Conservation (phyloP, 306 rosid species). For the Dalbergia cultrata region DNA sequence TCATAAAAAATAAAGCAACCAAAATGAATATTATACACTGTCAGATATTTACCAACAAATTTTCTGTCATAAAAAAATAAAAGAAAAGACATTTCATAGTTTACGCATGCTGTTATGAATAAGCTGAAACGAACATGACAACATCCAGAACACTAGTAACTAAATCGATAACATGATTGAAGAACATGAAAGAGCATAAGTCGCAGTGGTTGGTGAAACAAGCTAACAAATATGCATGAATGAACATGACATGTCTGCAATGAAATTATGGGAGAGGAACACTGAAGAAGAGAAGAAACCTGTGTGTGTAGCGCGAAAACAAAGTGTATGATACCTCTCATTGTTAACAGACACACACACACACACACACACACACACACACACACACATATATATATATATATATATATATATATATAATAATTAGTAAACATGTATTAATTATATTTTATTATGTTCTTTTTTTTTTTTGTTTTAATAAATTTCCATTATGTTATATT, state of each 20-base stretch:
- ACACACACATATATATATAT: no score
- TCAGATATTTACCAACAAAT: not conserved
- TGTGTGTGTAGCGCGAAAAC: constrained; percentile 51
- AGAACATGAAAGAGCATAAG: constrained; percentile 1
- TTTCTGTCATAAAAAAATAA: not conserved
- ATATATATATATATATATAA: not conserved
- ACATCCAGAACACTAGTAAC: not conserved
- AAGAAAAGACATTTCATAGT: no score
- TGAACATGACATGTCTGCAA: not conserved
- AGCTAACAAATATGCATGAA: not conserved
- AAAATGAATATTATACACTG: not conserved
- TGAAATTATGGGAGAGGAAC: not conserved
- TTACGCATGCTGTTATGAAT: not conserved
- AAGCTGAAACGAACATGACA: not conserved
- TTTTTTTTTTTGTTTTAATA: no score
- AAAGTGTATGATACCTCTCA: constrained; percentile 11
- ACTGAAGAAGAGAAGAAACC: constrained; percentile 31
- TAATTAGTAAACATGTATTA: not conserved
- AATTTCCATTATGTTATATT: not conserved
- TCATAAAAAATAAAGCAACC: not conserved
- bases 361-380: no score
- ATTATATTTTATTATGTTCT: not conserved
- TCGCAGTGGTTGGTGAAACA: not conserved
- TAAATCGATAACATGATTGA: not conserved
- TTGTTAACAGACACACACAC: not conserved